Percentiles rank a stretch among this genome's conserved stretches.
These are phyloP conservation scores for Scheffersomyces titani DNA, from an alignment of 1,139 yeast genomes.

Conservation along the genomic window DNA sequence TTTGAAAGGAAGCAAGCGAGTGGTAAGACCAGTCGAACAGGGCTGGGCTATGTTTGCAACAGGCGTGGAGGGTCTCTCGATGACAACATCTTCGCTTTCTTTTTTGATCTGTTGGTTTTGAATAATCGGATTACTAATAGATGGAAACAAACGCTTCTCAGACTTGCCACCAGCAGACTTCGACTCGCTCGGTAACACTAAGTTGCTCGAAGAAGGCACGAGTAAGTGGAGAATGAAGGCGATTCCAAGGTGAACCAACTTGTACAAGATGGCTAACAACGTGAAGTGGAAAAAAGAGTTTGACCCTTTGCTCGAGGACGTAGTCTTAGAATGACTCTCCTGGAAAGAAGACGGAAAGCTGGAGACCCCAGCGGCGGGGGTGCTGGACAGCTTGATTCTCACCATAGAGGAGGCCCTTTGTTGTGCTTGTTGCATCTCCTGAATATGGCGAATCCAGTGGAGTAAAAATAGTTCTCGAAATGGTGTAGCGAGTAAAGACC, in stretches of 20 bases:
- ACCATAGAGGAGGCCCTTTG: neutral
- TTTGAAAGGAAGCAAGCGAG: slow-evolving; percentile 52
- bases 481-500: neutral
- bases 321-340: slow-evolving; percentile 1
- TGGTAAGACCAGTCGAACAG: slow-evolving; percentile 53
- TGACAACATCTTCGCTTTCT: neutral
- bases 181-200: slow-evolving; percentile 9
- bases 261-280: slow-evolving; percentile 17
- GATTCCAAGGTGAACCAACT: slow-evolving; percentile 13
- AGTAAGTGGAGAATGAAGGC: slow-evolving; percentile 11
- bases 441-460: neutral
- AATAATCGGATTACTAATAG: slow-evolving; percentile 12
- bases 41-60: slow-evolving; percentile 21
- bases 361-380: neutral
- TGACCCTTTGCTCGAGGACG: slow-evolving; percentile 1
- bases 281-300: slow-evolving; percentile 8
- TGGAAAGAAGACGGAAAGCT: neutral
- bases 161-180: slow-evolving; percentile 4
- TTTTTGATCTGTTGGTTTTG: neutral
- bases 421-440: neutral
- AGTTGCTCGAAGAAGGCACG: slow-evolving; percentile 7
- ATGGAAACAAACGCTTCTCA: slow-evolving; percentile 17
- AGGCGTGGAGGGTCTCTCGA: slow-evolving; percentile 2
- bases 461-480: neutral
- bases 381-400: neutral